A percentile compares a stretch with the other conserved stretches of the same genome.
Evolutionary conservation across 441 rosid species (phyloP).

Genomic region (Gossypium schwendimanii): DNA sequence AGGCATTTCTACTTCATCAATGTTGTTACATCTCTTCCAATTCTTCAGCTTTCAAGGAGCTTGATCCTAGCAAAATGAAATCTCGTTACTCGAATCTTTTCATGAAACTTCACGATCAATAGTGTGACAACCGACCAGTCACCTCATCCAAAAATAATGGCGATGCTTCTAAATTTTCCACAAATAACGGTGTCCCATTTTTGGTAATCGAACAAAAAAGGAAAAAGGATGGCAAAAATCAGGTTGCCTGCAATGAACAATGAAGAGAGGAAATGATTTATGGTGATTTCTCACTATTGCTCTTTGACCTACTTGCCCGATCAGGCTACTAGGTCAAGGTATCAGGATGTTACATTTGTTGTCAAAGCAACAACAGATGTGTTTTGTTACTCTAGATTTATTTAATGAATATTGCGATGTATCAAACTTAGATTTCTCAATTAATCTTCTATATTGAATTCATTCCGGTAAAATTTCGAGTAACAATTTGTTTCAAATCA

Average conservation of each 20-base stretch:
- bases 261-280: not conserved
- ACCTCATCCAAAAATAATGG: conserved; percentile 23
- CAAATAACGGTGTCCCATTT: conserved; percentile 19
- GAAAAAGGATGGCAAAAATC: conserved; percentile 18
- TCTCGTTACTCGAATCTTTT: conserved; percentile 28
- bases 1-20: conserved; percentile 36
- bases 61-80: conserved; percentile 86
- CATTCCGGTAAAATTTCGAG: no score
- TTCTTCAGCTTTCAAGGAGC: conserved; percentile 72
- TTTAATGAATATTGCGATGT: no score
- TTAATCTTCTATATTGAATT: no score
- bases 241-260: conserved; percentile 11
- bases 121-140: conserved; percentile 17
- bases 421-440: no score
- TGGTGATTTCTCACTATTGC: conserved; percentile 27
- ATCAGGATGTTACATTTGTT: no score
- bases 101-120: conserved; percentile 17
- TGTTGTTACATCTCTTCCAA: conserved; percentile 10
- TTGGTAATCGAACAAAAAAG: conserved; percentile 13
- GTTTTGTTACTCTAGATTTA: no score
- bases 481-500: no score
- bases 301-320: conserved; percentile 19
- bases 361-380: no score
- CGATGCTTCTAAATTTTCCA: conserved; percentile 13
- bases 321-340: no score